phyloP scores from a whole-genome alignment of 2,329 filamentous ascomycete species.

The Fusarium verticillioides region DNA sequence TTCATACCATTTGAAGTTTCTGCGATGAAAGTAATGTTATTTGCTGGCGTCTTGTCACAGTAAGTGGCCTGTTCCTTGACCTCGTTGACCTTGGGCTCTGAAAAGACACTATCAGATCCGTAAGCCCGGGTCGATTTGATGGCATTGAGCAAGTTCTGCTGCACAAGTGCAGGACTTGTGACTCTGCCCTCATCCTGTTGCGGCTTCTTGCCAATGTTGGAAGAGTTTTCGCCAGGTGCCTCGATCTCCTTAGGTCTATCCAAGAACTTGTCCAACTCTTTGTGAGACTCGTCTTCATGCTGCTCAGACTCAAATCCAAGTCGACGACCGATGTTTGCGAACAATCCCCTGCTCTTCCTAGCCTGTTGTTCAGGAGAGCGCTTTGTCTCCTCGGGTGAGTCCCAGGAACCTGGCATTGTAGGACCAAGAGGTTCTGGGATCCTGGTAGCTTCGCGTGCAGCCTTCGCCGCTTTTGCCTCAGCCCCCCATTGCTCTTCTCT shows the following conservation, averaged over 20 bases:
- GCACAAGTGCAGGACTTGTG: slow-evolving; percentile 69
- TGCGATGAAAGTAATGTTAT: slow-evolving; percentile 77
- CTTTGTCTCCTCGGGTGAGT: slow-evolving; percentile 67
- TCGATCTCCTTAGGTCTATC: slow-evolving; percentile 46
- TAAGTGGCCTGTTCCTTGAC: slow-evolving; percentile 88
- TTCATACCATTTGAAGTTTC: slow-evolving; percentile 78
- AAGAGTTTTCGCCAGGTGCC: slow-evolving; percentile 22
- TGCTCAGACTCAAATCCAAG: slow-evolving; percentile 72
- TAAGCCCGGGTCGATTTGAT: slow-evolving; percentile 82
- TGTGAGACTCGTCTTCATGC: slow-evolving; percentile 54
- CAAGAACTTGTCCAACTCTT: slow-evolving; percentile 58
- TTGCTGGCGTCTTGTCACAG: slow-evolving; percentile 80
- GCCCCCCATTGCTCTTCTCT: slow-evolving; percentile 57
- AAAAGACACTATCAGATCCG: slow-evolving; percentile 78
- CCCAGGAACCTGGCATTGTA: slow-evolving; percentile 81
- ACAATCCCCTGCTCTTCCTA: slow-evolving; percentile 66
- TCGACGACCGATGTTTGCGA: slow-evolving; percentile 74
- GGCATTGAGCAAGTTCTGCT: slow-evolving; percentile 80
- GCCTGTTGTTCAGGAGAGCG: slow-evolving; percentile 48
- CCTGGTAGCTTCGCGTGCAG: slow-evolving; percentile 53
- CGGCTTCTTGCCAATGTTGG: slow-evolving; percentile 26
- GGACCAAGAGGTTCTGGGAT: slow-evolving; percentile 55
- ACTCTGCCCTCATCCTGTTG: slow-evolving; percentile 62
- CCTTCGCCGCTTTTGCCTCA: slow-evolving; percentile 52
- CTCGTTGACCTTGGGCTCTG: slow-evolving; percentile 74